Conservation (phyloP, 2,329 filamentous ascomycete genomes). For the Coniochaeta prunicola region DNA sequence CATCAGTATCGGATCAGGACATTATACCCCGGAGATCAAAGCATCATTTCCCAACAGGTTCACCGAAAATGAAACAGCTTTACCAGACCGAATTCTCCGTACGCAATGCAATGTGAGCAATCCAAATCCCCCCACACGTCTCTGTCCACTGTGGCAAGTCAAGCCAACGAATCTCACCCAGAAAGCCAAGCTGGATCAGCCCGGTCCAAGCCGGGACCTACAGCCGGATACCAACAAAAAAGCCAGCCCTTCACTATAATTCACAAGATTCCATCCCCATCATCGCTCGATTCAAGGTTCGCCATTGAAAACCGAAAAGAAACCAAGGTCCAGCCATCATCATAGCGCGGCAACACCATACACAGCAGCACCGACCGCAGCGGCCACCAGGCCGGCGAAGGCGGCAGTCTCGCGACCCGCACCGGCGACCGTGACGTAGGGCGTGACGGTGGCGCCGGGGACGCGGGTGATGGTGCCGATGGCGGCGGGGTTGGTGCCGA, state of each 20-base stretch:
- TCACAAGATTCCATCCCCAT: neutral
- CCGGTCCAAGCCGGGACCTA: neutral
- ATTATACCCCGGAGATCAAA: neutral
- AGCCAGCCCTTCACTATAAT: too few relatives aligned
- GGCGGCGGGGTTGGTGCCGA: neutral
- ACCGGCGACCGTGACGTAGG: neutral
- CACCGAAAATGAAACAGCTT: neutral
- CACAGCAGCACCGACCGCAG: neutral
- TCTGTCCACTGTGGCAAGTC: neutral
- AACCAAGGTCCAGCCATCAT: neutral
- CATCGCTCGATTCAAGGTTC: too few relatives aligned
- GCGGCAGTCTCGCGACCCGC: slow-evolving; percentile 2
- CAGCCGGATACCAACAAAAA: too few relatives aligned
- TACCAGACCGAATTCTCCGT: neutral
- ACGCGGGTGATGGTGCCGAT: neutral
- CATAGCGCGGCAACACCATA: slow-evolving; percentile 1
- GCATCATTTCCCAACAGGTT: neutral
- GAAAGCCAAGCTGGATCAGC: neutral
- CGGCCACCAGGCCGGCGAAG: neutral
- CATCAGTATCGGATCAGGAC: neutral
- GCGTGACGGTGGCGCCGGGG: neutral
- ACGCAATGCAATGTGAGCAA: neutral
- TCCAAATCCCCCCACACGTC: neutral
- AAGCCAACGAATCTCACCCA: neutral
- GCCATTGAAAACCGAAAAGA: neutral